phyloP scores from a whole-genome alignment of 164 flowering plant genomes.

The Liquidambar formosana region DNA sequence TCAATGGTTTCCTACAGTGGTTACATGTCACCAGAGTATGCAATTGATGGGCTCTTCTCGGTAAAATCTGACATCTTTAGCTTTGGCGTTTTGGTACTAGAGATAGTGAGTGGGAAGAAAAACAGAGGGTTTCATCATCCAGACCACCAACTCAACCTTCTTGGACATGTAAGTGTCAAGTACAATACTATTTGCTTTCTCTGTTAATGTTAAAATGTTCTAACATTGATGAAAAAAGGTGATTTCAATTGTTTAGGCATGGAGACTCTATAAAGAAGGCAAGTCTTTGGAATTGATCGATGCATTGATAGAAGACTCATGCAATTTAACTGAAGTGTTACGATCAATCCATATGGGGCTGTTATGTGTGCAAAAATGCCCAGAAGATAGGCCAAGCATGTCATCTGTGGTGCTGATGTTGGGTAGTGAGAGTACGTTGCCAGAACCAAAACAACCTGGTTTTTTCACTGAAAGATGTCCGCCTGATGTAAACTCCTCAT shows the following conservation, averaged over 20 bases:
- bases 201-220: no score
- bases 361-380: no score
- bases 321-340: neutral
- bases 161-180: conserved; percentile 19
- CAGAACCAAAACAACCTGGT: no score
- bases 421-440: no score
- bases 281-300: conserved; percentile 23
- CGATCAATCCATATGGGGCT: no score
- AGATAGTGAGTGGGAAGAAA: conserved; percentile 20
- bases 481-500: no score
- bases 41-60: conserved; percentile 20
- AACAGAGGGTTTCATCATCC: conserved; percentile 16
- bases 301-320: conserved; percentile 1
- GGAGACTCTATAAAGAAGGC: no score
- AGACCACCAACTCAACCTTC: conserved; percentile 16
- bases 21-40: conserved; percentile 28
- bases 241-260: conserved; percentile 15
- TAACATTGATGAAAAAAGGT: no score
- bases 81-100: conserved; percentile 24
- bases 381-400: no score
- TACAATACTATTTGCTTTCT: no score
- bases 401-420: no score
- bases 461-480: no score
- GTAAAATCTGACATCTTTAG: conserved; percentile 25
- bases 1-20: conserved; percentile 13